Conservation (phyloP, 306 rosid genomes). For the Canavalia gladiata region DNA sequence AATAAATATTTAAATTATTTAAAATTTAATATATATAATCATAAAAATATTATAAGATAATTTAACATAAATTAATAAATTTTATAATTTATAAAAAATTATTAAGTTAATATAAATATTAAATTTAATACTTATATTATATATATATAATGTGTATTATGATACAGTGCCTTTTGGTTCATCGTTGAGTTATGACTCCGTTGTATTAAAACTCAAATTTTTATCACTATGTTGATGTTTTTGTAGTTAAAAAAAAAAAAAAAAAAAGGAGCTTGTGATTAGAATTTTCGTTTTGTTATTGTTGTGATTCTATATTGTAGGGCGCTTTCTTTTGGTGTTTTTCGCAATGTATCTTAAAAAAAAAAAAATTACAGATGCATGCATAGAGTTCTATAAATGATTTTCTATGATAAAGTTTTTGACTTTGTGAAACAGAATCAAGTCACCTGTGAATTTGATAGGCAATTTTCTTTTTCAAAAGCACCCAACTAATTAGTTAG, state of each 20-base stretch:
- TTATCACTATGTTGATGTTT: background rate
- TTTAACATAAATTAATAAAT: too few species aligned
- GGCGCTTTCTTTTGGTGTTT: background rate
- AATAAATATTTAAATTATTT: too few species aligned
- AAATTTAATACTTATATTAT: too few species aligned
- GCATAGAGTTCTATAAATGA: constrained; percentile 9
- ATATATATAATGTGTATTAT: too few species aligned
- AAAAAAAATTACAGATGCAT: constrained; percentile 14
- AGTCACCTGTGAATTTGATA: constrained; percentile 27
- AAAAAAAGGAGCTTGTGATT: background rate
- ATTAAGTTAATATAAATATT: too few species aligned
- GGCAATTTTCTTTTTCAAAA: constrained; percentile 26
- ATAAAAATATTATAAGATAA: too few species aligned
- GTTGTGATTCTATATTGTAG: background rate
- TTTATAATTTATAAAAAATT: too few species aligned
- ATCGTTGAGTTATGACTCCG: too few species aligned
- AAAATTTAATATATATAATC: too few species aligned
- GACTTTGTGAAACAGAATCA: constrained; percentile 32
- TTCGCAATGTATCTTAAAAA: constrained; percentile 7
- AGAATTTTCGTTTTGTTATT: background rate
- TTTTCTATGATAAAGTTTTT: constrained; percentile 29
- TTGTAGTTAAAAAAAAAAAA: background rate
- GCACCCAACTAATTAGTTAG: constrained; percentile 18
- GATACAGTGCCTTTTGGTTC: too few species aligned
- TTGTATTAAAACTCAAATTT: too few species aligned